Evolutionary conservation across 441 rosid species (phyloP).

Genomic region (Corymbia citriodora): DNA sequence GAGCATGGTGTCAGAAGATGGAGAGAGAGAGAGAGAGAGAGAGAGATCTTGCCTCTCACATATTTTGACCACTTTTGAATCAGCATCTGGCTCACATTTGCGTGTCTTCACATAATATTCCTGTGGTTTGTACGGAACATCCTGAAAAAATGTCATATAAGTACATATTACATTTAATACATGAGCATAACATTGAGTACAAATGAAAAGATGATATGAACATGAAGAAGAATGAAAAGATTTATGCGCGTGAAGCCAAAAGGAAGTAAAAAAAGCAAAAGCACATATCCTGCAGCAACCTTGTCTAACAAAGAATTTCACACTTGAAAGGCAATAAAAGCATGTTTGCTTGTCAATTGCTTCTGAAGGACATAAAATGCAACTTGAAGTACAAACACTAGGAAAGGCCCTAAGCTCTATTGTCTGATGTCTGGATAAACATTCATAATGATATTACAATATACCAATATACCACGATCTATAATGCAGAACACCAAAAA

Average conservation of each 20-base stretch:
- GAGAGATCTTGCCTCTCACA: slow-evolving; percentile 60
- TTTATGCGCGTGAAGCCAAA: background rate
- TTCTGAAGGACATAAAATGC: background rate
- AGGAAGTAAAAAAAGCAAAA: background rate
- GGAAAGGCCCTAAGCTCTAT: background rate
- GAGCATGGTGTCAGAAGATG: background rate
- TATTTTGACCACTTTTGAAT: slow-evolving; percentile 53
- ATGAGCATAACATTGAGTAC: background rate
- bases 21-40: background rate
- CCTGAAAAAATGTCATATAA: slow-evolving; percentile 28
- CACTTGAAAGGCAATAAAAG: background rate
- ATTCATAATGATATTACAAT: background rate
- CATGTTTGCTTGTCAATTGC: background rate
- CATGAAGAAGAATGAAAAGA: background rate
- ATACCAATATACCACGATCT: background rate
- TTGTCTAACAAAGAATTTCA: background rate
- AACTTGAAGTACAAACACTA: background rate
- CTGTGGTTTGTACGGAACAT: slow-evolving; percentile 84
- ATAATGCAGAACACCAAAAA: background rate
- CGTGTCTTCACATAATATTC: slow-evolving; percentile 71
- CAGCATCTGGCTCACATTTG: slow-evolving; percentile 83
- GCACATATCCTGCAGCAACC: background rate
- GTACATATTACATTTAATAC: background rate
- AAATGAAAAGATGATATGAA: background rate
- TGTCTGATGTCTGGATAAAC: background rate